A percentile compares a stretch with the other conserved stretches of the same genome.
These are phyloP conservation scores for Eurotiales sp. DNA, from an alignment of 2,329 filamentous ascomycete species.

Conservation along the genomic window DNA sequence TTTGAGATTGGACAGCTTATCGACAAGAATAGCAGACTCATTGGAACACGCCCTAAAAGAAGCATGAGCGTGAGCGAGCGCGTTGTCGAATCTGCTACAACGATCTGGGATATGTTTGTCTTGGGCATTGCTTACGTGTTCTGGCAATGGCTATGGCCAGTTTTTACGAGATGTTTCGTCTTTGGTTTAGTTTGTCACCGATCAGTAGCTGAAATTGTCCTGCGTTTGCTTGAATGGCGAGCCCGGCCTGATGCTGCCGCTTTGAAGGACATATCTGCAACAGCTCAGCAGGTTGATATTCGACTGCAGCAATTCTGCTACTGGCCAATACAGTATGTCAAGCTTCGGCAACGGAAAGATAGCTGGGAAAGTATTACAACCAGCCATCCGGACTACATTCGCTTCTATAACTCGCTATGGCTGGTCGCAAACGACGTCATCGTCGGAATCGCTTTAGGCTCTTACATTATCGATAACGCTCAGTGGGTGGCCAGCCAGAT, in stretches of 20 bases:
- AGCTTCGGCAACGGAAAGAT: slow-evolving; percentile 78
- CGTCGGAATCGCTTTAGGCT: slow-evolving; percentile 92
- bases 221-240: slow-evolving; percentile 81
- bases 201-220: slow-evolving; percentile 71
- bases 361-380: slow-evolving; percentile 96
- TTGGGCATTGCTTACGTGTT: slow-evolving; percentile 67
- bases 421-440: slow-evolving; percentile 98
- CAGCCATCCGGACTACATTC: slow-evolving; percentile 95
- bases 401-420: slow-evolving; percentile 98
- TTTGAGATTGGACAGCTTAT: slow-evolving; percentile 82
- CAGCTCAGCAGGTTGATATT: slow-evolving; percentile 95
- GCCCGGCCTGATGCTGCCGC: slow-evolving; percentile 73
- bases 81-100: slow-evolving; percentile 88
- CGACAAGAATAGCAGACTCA: slow-evolving; percentile 82
- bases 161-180: slow-evolving; percentile 71
- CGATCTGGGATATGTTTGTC: slow-evolving; percentile 72
- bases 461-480: slow-evolving; percentile 94
- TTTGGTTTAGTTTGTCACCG: slow-evolving; percentile 75
- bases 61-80: slow-evolving; percentile 89
- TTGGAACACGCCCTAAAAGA: slow-evolving; percentile 76
- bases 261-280: slow-evolving; percentile 92
- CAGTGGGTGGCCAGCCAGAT: slow-evolving; percentile 78
- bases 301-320: slow-evolving; percentile 97
- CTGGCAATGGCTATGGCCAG: slow-evolving; percentile 71
- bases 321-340: slow-evolving; percentile 96